Evolutionary conservation across 139 green algal species (phyloP), one percentile per base, ranked within the genome.

Genomic region (Coelastrella sp.): DNA sequence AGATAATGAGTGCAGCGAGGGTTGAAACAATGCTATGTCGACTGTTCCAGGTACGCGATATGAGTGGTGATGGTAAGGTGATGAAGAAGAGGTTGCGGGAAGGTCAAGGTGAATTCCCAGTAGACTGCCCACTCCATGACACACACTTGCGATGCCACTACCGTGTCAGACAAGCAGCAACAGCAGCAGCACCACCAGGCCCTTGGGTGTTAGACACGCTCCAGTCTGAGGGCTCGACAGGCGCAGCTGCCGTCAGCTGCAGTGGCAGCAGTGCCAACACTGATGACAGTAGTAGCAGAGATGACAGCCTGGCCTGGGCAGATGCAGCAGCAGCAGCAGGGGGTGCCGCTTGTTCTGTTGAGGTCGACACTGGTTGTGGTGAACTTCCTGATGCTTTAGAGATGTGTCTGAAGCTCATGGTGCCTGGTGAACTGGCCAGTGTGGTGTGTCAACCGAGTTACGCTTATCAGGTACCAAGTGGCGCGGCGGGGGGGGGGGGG

Each of bases 111-210:
- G 93, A 96, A 41, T 98, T 98, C 77, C 95, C 95, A 35, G 82
- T 94, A 4, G 95, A 97, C 88, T 96, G 93, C 89, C 94, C 95
- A 19, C 60, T 98, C 40, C 68, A 97, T 23, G 95, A 98, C 91
- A 96, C 90, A 40, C 78, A 68, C 15, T 90, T 97, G 32, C 38
- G 72, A 13, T 45, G 95, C 40, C 92, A 95, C 82, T 96, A 90
- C 86, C 34, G 66, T 30, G 50, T 75, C 11, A 32, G 63, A 21
- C 45, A 69, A n/a, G 45, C 80, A 51, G 6, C 53, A 19, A 64
- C 11, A 32, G 7, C 40, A n/a, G n/a, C 43, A 5, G 30, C 17
- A 5, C 35, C 25, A 32, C 72, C 72, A 50, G 72, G 66, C 7
- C 62, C 43, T 0, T 90, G 85, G 85, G 8, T 82, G 34, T 79